A percentile compares a stretch with the other conserved stretches of the same genome.
phyloP scores from a whole-genome alignment of 2,329 filamentous ascomycete species.

The Nectriaceae sp. region DNA sequence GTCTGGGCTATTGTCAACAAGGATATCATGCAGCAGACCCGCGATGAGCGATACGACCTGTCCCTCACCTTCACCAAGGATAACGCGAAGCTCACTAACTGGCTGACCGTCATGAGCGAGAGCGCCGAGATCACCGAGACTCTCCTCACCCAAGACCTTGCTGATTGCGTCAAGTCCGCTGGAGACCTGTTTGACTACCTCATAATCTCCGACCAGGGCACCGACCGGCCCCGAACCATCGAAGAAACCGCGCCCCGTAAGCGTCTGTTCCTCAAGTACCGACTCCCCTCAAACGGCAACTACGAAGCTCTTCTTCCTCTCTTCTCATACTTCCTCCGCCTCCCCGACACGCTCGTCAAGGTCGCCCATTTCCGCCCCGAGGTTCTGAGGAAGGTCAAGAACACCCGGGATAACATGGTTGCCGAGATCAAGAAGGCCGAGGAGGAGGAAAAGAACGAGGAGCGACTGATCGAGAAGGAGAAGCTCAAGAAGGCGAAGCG shows the following conservation, averaged over 20 bases:
- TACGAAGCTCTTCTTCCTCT: constrained; percentile 71
- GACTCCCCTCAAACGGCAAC: constrained; percentile 64
- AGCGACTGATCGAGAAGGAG: constrained; percentile 71
- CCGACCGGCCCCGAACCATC: constrained; percentile 81
- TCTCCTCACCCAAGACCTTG: constrained; percentile 83
- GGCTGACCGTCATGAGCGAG: constrained; percentile 95
- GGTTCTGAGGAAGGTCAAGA: constrained; percentile 81
- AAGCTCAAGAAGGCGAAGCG: constrained; percentile 86
- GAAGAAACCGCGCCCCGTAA: constrained; percentile 85
- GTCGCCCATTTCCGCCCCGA: constrained; percentile 85
- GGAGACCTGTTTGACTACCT: constrained; percentile 82
- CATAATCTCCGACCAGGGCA: constrained; percentile 85
- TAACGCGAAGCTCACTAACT: constrained; percentile 81
- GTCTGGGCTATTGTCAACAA: constrained; percentile 97
- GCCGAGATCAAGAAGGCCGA: constrained; percentile 76
- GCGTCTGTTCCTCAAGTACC: constrained; percentile 77
- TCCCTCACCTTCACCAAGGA: constrained; percentile 94
- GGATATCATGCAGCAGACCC: constrained; percentile 84
- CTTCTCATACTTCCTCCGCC: constrained; percentile 78
- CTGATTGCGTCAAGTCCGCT: constrained; percentile 74
- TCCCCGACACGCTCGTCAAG: constrained; percentile 80
- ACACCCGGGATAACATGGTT: constrained; percentile 77
- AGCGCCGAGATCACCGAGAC: constrained; percentile 90
- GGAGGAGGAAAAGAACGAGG: constrained; percentile 80
- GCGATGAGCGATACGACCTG: constrained; percentile 92